Base-by-base conservation (phyloP, 1,139 yeast genomes). In the Neolecta irregularis region DNA sequence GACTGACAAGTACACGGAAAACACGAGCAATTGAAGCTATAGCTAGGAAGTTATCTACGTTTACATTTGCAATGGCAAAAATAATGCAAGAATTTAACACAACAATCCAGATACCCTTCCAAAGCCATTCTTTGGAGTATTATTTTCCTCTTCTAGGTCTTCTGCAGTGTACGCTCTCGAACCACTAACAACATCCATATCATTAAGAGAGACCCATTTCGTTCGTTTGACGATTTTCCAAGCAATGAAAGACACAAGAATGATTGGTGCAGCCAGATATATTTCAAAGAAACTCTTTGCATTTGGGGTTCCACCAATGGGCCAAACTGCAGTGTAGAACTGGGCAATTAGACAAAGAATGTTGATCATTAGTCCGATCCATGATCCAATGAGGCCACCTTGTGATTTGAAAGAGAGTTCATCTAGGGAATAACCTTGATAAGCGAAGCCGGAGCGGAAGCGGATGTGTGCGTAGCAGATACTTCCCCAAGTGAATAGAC, bases 401-500 rank as follows among this genome's bases (percentile, higher is more conserved):
- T 70, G 79, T 8, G 93, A 65, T 40, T 63, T 61, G 56, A 68
- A 81, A 2, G 81, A 72, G 41, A 81, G 61, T 53, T 78, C 88
- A 37, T 63, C 65, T 13, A 71, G 56, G 24, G 64, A 59, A 58
- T 75, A 68, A 43, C 79, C 80, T 58, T 75, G 77, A 9, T 52
- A 66, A 21, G 55, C 53, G 61, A 81, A 63, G 2, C 91, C 93
- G 36, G 64, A 55, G 62, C 93, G 74, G 58, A 79, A 80, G 53
- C 93, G 67, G 44, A 79, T 62, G 48, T 74, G 91, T 47, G 81
- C 72, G 39, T 74, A 52, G 51, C 76, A 72, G 48, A 81, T 76
- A 24, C 74, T 64, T 24, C 72, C 72, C 91, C 92, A 79, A 15
- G 88, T 76, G 55, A 78, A 76, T 40, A 80, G 62, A 2, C 88